A percentile compares a stretch with the other conserved stretches of the same genome.
phyloP scores from a whole-genome alignment of 257 asterid genomes.

The Petunia secreta region DNA sequence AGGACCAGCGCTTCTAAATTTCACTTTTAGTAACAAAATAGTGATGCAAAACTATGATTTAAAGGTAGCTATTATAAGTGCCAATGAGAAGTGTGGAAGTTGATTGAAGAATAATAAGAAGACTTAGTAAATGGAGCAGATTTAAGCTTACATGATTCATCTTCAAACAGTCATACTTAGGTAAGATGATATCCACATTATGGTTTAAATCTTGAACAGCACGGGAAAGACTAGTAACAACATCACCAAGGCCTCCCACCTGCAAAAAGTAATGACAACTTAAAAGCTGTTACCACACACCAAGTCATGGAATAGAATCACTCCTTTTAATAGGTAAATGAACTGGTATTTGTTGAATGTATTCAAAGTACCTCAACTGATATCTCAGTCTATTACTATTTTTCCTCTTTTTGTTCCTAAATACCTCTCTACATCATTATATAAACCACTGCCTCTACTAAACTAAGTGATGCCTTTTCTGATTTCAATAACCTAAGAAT shows the following conservation, averaged over 20 bases:
- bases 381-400: background rate
- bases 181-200: slow-evolving; percentile 82
- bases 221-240: slow-evolving; percentile 98
- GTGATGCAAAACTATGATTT: background rate
- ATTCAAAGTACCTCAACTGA: background rate
- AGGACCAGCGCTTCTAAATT: background rate
- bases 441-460: slow-evolving; percentile 8
- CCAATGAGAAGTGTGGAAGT: slow-evolving; percentile 19
- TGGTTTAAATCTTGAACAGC: slow-evolving; percentile 97
- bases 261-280: slow-evolving; percentile 40
- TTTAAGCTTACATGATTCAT: slow-evolving; percentile 60
- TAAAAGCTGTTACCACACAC: background rate
- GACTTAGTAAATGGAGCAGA: slow-evolving; percentile 29
- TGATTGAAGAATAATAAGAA: slow-evolving; percentile 27
- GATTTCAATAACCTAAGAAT: background rate
- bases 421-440: background rate
- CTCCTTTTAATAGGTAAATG: background rate
- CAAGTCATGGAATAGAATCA: background rate
- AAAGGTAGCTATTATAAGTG: slow-evolving; percentile 14
- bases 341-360: slow-evolving; percentile 3
- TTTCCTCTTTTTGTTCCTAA: background rate
- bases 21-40: background rate
- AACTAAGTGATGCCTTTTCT: background rate
- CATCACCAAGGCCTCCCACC: slow-evolving; percentile 99
- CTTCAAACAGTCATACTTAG: slow-evolving; percentile 91